A percentile compares a stretch with the other conserved stretches of the same genome.
phyloP scores from a whole-genome alignment of 441 rosid species.

The Melastoma candidum region DNA sequence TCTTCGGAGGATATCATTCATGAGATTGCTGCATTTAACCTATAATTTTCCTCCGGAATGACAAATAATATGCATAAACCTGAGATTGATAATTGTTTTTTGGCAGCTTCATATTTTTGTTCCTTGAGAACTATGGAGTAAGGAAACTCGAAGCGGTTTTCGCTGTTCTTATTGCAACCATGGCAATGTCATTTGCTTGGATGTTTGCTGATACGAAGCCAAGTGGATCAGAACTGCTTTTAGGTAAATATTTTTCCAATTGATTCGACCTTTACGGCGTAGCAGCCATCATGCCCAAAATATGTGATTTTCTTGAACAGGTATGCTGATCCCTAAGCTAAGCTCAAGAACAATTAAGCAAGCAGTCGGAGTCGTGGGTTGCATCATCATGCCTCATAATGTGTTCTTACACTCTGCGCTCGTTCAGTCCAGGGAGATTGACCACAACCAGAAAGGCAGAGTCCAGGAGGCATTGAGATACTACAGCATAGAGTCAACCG shows the following conservation, averaged over 20 bases:
- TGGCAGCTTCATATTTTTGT: slow-evolving; percentile 71
- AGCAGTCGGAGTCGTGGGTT: slow-evolving; percentile 89
- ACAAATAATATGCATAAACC: too few species aligned
- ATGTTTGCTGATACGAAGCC: slow-evolving; percentile 90
- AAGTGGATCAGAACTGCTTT: slow-evolving; percentile 51
- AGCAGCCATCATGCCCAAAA: not conserved
- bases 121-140: slow-evolving; percentile 89
- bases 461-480: slow-evolving; percentile 84
- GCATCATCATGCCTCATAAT: slow-evolving; percentile 94
- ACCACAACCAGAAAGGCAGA: slow-evolving; percentile 41
- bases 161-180: slow-evolving; percentile 62
- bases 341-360: slow-evolving; percentile 75
- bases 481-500: slow-evolving; percentile 68
- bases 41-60: too few species aligned
- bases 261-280: too few species aligned
- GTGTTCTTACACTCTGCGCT: slow-evolving; percentile 92
- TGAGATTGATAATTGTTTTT: slow-evolving; percentile 8
- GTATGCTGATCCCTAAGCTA: slow-evolving; percentile 66
- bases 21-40: too few species aligned
- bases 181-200: slow-evolving; percentile 93
- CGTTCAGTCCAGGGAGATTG: slow-evolving; percentile 78
- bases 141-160: slow-evolving; percentile 85
- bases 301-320: slow-evolving; percentile 26
- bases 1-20: too few species aligned
- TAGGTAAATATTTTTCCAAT: slow-evolving; percentile 30